phyloP scores from a whole-genome alignment of 2,329 filamentous ascomycete genomes.

The Cytospora paraplurivora region DNA sequence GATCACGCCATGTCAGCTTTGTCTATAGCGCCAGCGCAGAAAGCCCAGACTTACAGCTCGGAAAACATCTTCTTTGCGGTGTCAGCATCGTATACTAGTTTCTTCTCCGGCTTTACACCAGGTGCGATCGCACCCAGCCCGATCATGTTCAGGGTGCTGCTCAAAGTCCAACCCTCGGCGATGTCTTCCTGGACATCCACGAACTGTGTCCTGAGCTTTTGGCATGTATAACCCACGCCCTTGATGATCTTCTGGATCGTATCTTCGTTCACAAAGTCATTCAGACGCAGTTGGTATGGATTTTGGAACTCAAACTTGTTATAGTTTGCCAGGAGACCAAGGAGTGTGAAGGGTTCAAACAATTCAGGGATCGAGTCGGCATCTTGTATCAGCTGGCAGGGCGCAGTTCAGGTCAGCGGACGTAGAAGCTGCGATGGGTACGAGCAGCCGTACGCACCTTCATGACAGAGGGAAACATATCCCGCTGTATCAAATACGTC shows the following conservation, averaged over 20 bases:
- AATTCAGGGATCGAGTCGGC: constrained; percentile 64
- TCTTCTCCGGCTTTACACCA: constrained; percentile 64
- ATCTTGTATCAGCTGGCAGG: constrained; percentile 74
- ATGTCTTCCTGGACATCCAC: constrained; percentile 86
- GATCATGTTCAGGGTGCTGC: constrained; percentile 79
- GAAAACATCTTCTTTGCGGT: constrained; percentile 81
- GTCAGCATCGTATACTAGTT: constrained; percentile 69
- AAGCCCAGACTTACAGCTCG: constrained; percentile 63
- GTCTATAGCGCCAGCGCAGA: too few relatives aligned
- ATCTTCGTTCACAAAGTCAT: constrained; percentile 92
- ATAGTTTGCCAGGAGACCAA: constrained; percentile 92
- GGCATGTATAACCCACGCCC: constrained; percentile 74
- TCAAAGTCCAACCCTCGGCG: constrained; percentile 85
- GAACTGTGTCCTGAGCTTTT: constrained; percentile 71
- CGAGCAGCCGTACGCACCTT: constrained; percentile 67
- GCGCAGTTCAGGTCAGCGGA: constrained; percentile 15
- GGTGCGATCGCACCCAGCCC: constrained; percentile 77
- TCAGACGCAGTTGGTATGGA: constrained; percentile 86
- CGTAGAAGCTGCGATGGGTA: not conserved
- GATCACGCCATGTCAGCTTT: constrained; percentile 1
- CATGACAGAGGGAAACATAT: constrained; percentile 92
- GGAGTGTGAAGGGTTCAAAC: constrained; percentile 76
- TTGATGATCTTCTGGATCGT: constrained; percentile 81
- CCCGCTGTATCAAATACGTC: constrained; percentile 92
- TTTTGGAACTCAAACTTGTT: constrained; percentile 99